A percentile compares a stretch with the other conserved stretches of the same genome.
These are phyloP conservation scores for Leptographium procerum DNA, from an alignment of 2,329 filamentous ascomycete genomes.

Conservation along the genomic window DNA sequence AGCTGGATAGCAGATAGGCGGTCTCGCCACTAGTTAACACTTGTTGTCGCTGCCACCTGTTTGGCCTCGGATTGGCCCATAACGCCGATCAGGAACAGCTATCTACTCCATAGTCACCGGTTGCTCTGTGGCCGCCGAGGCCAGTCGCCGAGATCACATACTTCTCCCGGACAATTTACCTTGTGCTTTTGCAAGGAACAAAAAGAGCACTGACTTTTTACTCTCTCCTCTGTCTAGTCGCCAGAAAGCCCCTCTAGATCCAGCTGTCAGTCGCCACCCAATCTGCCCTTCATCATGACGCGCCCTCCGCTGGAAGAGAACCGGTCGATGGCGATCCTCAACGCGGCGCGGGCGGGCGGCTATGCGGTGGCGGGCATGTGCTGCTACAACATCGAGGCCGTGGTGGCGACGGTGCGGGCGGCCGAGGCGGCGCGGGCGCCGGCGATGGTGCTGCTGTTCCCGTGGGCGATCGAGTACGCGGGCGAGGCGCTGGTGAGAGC, in stretches of 20 bases:
- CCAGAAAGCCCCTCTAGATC: neutral
- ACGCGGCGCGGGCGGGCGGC: slow-evolving; percentile 38
- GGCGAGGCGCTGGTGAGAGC: slow-evolving; percentile 39
- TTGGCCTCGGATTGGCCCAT: too few relatives aligned
- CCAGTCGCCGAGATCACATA: too few relatives aligned
- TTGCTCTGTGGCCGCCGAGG: too few relatives aligned
- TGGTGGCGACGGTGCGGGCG: slow-evolving; percentile 55
- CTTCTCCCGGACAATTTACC: too few relatives aligned
- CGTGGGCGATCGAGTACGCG: slow-evolving; percentile 57
- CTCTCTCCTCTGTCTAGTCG: too few relatives aligned
- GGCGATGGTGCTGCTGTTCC: slow-evolving; percentile 60
- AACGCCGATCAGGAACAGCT: too few relatives aligned
- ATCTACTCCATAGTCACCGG: too few relatives aligned
- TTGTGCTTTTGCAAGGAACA: too few relatives aligned
- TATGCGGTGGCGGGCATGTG: slow-evolving; percentile 18
- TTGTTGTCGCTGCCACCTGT: too few relatives aligned
- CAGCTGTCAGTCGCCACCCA: neutral
- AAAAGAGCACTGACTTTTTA: too few relatives aligned
- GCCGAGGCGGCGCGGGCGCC: slow-evolving; percentile 56
- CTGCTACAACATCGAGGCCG: slow-evolving; percentile 59
- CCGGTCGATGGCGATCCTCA: slow-evolving; percentile 37
- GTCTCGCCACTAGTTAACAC: too few relatives aligned
- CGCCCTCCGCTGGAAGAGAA: neutral
- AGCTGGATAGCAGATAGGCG: too few relatives aligned
- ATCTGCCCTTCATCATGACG: neutral